Base-by-base conservation (phyloP, 257 asterid species). In the Solanum tarapatanum region DNA sequence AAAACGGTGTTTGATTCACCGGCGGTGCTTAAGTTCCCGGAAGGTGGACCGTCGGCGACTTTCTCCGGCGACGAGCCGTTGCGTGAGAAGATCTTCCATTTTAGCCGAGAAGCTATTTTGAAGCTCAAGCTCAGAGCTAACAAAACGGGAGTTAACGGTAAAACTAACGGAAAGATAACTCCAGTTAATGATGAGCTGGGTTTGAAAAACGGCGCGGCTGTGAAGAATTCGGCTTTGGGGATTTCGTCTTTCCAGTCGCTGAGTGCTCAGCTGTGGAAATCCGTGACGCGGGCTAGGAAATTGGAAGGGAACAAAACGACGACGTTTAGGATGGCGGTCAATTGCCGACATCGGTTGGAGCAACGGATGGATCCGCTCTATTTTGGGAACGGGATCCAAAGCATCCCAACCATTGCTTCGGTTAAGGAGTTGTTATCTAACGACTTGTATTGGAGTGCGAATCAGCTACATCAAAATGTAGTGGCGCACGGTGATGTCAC, bases 271-370 rank as follows among this genome's bases (percentile, higher is more conserved):
- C 92, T 96, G 60, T 96, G 99, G 99, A 85, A 96, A 75, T 92
- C 97, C 32, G 99, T 96, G 88, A 96, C 99, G 70, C 97, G 98
- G 26, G 98, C 94, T 13, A 89, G 99, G 87, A 92, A 93, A 1
- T 75, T 96, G 8, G 88, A 87, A 4, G 84, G 87, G 0, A 48
- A 32, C 12, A 93, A 93, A 87, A 93, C 92, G 92, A 96, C 99
- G 19, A 96, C 99, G 91, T 96, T 96, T 32, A 58, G 99, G 69
- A 96, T 96, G 99, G 99, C 99, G 0, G 98, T 95, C 10, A 96
- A 96, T 89, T 96, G 99, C 90, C 87, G 99, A 51, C 98, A 93
- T 89, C 89, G 99, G 82, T 90, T 96, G 1, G 95, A 93, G 90
- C 98, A 98, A 83, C 90, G 88, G 88, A 88, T 96, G 7, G 93